Base-by-base conservation (phyloP, 306 rosid species). In the Luffa acutangula region DNA sequence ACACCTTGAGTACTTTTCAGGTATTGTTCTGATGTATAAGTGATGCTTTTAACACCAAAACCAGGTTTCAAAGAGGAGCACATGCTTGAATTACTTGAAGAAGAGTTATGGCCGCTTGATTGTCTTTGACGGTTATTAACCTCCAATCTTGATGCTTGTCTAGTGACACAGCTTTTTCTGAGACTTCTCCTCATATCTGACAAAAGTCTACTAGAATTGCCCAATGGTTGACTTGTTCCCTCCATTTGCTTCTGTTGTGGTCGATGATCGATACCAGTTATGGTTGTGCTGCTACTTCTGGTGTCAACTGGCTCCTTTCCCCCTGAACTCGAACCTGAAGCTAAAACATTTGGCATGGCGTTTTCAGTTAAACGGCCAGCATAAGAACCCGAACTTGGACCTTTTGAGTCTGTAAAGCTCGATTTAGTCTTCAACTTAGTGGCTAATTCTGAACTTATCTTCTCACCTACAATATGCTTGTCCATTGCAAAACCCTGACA, bases 71-170 rank as follows among this genome's bases (percentile, higher is more conserved):
- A 90, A 82, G 92, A 87, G 78, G 98, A 90, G 41, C 92, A 91
- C 65, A 90, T 84, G 77, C 93, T 93, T 70, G 96, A 93, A 80
- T 87, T 93, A 76, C 91, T 84, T 9, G 91, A 86, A 78, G 97
- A 84, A 77, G 96, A 93, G 67, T 89, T 83, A 53, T 66, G 81
- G 48, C 86, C 87, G 52, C 86, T 85, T 77, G 87, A 88, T 41
- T 71, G 85, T 84, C 79, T 85, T 79, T 51, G 75, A 65, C 72
- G 80, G 63, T 84, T 70, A 79, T 37, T 81, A 75, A 77, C 82
- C 76, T 83, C 91, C 75, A 85, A 73, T 73, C 84, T 87, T 49
- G 87, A 82, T 60, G 87, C 85, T 78, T 83, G 84, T 75, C 78
- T 78, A 1, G 86, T 80, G 36, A 70, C 81, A 78, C 85, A 75